Evolutionary conservation across 495 filamentous ascomycete genomes (phyloP), one percentile per base, ranked within the genome.

Genomic region (Glutinoglossum americanum): DNA sequence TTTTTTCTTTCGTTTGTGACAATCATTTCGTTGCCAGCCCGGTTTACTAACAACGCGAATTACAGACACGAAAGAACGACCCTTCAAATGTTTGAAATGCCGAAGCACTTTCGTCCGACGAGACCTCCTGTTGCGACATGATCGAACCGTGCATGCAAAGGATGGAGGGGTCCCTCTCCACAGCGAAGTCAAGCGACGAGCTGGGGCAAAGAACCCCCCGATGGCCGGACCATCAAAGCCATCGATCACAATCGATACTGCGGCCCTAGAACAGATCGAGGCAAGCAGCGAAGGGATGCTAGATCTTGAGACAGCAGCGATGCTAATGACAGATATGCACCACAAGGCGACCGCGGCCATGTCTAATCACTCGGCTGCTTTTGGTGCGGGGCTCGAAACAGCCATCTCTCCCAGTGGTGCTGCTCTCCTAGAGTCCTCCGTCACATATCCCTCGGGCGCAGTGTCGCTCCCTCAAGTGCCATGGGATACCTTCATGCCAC

Each of bases 241-340:
- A 51, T 77, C 85, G 28, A 81, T 92, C 66, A 82, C 82, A 64
- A 78, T 95, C 66, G 92, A 97, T 64, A 80, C 88, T 26, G 82
- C 87, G 32, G 83, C 88, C 33, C 73, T 97, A 64, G 92, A 97
- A 72, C 89, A 96, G 69, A 87, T 95, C 60, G 89, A 95, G 71
- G 87, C 85, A 61, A 87, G 83, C 72, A 87, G 81, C 72, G 92
- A 98, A 69, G 88, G 86, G 69, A 86, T 92, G 77, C 86, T 94
- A 68, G 90, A 96, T 73, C 81, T 96, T 69, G 92, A 98, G 78
- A 90, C 89, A 66, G 92, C 92, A 65, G 92, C 93, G 62, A 95
- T 94, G 86, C 81, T 98, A 74, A 92, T 98, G 78, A 92, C 93
- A 67, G 87, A 97, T 72, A 84, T 97, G 69, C 93, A 94, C 74